These are phyloP conservation scores for Radiomyces spectabilis DNA, from an alignment of 192 early-diverging fungal genomes.

Conservation along the genomic window DNA sequence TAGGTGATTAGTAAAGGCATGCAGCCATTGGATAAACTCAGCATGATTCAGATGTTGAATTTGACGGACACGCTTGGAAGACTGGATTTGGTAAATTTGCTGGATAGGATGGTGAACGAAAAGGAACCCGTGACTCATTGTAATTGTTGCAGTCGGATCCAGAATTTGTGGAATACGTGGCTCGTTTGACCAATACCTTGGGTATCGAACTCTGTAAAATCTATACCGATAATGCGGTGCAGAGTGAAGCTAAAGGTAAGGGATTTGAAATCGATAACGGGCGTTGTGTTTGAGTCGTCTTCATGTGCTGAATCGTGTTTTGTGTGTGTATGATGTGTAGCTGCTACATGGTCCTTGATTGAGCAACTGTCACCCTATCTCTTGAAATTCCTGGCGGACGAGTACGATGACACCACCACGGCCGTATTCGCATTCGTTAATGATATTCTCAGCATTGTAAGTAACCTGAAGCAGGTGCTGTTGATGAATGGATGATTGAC, in stretches of 20 bases:
- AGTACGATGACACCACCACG: constrained; percentile 76
- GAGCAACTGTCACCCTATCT: constrained; percentile 72
- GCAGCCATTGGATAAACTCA: constrained; percentile 83
- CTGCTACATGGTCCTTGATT: constrained; percentile 55
- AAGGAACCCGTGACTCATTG: constrained; percentile 7
- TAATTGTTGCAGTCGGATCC: constrained; percentile 28
- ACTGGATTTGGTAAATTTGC: constrained; percentile 34
- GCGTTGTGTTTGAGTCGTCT: too few relatives aligned
- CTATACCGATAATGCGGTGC: constrained; percentile 40
- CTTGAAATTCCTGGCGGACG: constrained; percentile 71
- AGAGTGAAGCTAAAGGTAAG: constrained; percentile 24
- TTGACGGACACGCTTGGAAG: constrained; percentile 39
- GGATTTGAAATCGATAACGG: not conserved
- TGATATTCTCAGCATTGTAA: constrained; percentile 59
- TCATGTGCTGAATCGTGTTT: too few relatives aligned
- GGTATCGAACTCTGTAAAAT: constrained; percentile 68
- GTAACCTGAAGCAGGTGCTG: constrained; percentile 36
- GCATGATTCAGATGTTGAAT: constrained; percentile 70
- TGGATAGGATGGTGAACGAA: not conserved
- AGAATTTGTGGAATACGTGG: constrained; percentile 62
- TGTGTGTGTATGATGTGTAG: not conserved
- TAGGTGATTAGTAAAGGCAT: constrained; percentile 87
- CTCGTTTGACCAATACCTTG: constrained; percentile 62
- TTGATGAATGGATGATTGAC: constrained; percentile 22
- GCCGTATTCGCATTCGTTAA: constrained; percentile 73